Evolutionary conservation across 495 filamentous ascomycete genomes (phyloP).

Genomic region (Xylaria cubensis): DNA sequence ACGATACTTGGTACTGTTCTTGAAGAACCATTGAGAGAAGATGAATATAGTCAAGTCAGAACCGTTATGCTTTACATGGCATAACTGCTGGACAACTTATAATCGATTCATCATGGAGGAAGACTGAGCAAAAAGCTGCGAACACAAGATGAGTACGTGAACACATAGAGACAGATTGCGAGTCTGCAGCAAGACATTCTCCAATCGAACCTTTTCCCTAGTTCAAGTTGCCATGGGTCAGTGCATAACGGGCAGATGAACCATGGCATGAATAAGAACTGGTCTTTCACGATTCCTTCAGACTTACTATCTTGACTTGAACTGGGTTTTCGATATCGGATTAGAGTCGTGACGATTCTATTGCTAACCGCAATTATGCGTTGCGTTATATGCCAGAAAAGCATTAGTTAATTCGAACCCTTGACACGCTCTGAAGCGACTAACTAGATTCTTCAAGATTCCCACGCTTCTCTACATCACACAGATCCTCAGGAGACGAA

Average conservation of each 20-base stretch:
- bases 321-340: constrained; percentile 23
- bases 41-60: constrained; percentile 52
- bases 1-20: constrained; percentile 57
- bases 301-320: constrained; percentile 13
- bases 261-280: neutral
- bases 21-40: constrained; percentile 55
- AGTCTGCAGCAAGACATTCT: neutral
- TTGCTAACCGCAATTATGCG: neutral
- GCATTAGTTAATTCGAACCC: neutral
- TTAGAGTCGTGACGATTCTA: constrained; percentile 3
- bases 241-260: too few relatives aligned
- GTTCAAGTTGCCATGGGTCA: neutral
- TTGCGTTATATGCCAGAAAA: neutral
- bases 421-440: neutral
- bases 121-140: constrained; percentile 52
- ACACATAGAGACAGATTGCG: constrained; percentile 35
- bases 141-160: constrained; percentile 56
- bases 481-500: neutral
- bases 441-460: neutral
- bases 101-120: constrained; percentile 50
- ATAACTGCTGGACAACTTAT: constrained; percentile 54
- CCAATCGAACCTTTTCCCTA: neutral
- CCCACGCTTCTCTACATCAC: constrained; percentile 8
- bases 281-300: neutral
- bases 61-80: constrained; percentile 58